Base-by-base conservation (phyloP, 148 eudicot genomes). In the Diospyros kaki region DNA sequence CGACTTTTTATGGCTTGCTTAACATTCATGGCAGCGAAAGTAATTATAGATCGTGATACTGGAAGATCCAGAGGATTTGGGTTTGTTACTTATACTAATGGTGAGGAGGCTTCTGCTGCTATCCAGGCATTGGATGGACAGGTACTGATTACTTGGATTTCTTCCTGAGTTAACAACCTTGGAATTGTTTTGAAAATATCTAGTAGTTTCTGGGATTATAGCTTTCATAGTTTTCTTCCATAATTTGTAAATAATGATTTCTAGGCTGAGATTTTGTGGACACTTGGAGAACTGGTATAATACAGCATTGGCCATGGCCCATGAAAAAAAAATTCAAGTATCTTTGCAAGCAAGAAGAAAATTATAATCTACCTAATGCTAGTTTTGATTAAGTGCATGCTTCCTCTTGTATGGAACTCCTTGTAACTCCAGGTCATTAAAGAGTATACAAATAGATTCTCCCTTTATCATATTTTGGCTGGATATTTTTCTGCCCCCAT, bases 51-150 rank as follows among this genome's bases (percentile, higher is more conserved):
- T 69, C 89, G 97, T 75, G 99, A 90, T n/a, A 73, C 86, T 56
- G 88, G 87, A 63, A 90, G 93, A 72, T 95, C 99, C 55, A 88
- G 85, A 82, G 99, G 99, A 61, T 95, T 95, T 90, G 97, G 91
- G 64, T 95, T 95, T 80, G 84, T 95, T 73, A 90, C 97, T 40
- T 95, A 67, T 78, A 54, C 84, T 60, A 76, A 83, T 11, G 11
- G 44, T 56, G 99, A 95, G 79, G 92, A 83, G 58, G 99, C 99
- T 73, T 79, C 94, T 38, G 84, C 91, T 82, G 97, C 99, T 71
- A 79, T 92, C 64, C 88, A 87, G 82, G 99, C 96, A 69, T 71
- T 92, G 89, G 97, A 92, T 79, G 90, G 87, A 54, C 85, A 88
- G 97, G 99, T 92, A 75, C 28, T 58, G 61, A 54, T 45, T 66